Evolutionary conservation across 108 stramenopile species (phyloP).

Genomic region (Skeletonema potamos): DNA sequence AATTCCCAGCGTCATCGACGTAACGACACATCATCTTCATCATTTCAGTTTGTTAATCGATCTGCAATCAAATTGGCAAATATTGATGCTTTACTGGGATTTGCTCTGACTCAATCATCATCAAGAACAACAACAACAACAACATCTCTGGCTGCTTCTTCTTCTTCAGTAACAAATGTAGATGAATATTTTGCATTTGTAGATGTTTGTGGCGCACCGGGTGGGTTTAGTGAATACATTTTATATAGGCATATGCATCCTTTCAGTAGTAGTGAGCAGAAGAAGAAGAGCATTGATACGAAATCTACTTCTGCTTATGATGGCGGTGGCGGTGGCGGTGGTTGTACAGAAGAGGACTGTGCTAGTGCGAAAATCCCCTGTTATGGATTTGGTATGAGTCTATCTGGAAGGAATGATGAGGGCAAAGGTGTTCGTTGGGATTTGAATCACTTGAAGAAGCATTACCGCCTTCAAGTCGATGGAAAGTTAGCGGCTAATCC

Average conservation of each 20-base stretch:
- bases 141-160: not conserved
- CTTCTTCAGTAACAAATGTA: not conserved
- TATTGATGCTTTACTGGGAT: constrained; percentile 70
- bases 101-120: constrained; percentile 31
- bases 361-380: not conserved
- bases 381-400: constrained; percentile 85
- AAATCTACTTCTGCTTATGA: not conserved
- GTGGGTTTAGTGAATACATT: constrained; percentile 90
- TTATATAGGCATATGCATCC: constrained; percentile 49
- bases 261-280: not conserved
- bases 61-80: constrained; percentile 87
- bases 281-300: not conserved
- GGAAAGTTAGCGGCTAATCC: not conserved
- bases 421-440: constrained; percentile 75
- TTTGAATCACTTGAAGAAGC: constrained; percentile 39
- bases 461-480: constrained; percentile 2
- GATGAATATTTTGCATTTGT: constrained; percentile 63
- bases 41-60: constrained; percentile 55
- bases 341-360: not conserved
- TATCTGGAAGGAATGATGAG: constrained; percentile 71
- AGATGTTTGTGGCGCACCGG: constrained; percentile 88
- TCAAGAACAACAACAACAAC: not conserved
- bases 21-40: constrained; percentile 34
- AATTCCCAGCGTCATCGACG: constrained; percentile 26
- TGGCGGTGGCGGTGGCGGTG: too few relatives aligned